Evolutionary conservation across 1,284 basidiomycete species (phyloP).

Genomic region (Heterobasidion occidentale): DNA sequence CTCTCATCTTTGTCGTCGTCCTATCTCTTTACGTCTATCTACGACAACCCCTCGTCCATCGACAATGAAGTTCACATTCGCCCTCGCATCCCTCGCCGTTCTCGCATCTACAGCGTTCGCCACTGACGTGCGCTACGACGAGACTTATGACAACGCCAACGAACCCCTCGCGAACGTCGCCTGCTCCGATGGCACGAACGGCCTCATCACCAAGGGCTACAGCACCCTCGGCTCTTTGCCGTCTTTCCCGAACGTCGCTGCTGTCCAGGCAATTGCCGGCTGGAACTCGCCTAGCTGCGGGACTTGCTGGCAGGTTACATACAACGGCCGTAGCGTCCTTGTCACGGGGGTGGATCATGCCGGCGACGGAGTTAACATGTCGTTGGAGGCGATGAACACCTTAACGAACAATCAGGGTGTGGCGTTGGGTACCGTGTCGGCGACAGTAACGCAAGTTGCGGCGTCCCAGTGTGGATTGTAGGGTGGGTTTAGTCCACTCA

Average conservation of each 20-base stretch:
- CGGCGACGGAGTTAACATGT: constrained; percentile 30
- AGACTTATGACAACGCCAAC: constrained; percentile 30
- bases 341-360: constrained; percentile 35
- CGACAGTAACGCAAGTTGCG: constrained; percentile 16
- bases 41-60: not conserved
- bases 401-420: constrained; percentile 18
- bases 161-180: constrained; percentile 29
- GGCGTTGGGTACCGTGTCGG: constrained; percentile 18
- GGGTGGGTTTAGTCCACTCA: not conserved
- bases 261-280: constrained; percentile 29
- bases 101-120: constrained; percentile 12
- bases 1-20: not conserved
- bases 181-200: constrained; percentile 41
- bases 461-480: constrained; percentile 17
- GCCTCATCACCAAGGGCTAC: constrained; percentile 35
- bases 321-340: constrained; percentile 28
- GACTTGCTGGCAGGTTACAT: constrained; percentile 35
- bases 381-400: constrained; percentile 21
- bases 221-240: constrained; percentile 39
- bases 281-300: constrained; percentile 37
- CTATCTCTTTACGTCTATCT: not conserved
- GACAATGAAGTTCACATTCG: constrained; percentile 18
- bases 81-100: constrained; percentile 15
- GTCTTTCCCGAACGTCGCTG: constrained; percentile 44
- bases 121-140: constrained; percentile 29